Base-by-base conservation (phyloP, 1,284 basidiomycete genomes). In the Hypsizygus ulmarius region DNA sequence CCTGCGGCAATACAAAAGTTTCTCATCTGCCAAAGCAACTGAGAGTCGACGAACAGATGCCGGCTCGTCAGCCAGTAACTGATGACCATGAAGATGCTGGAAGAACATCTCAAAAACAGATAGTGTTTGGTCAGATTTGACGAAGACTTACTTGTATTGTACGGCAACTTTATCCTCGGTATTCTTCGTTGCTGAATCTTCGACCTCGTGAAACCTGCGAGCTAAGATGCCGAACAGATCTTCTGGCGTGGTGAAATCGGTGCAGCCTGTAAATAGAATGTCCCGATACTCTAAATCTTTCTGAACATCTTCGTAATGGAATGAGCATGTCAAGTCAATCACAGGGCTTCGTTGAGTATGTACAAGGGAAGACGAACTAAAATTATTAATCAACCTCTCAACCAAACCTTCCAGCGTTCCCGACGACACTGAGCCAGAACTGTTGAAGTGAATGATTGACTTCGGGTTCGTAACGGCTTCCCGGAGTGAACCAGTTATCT, bases 321-420 rank as follows among this genome's bases (percentile, higher is more conserved):
- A 12, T 53, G 10, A 40, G 33, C 4, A 28, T 1, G 19, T 7
- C n/a, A 7, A 15, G 11, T 34, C 11, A 28, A n/a, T 10, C 8
- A 2, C n/a, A 18, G 32, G 11, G 19, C 10, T 25, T 25, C 7
- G 7, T 25, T 25, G 21, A 25, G n/a, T 10, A 16, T 14, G 19
- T 39, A 44, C 12, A 12, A 21, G 29, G 35, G 12, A 15, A 8
- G 25, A 56, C 65, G 59, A 47, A 67, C 65, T 63, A 43, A 64
- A 67, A 43, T 66, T 59, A 14, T 56, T 60, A 39, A 72, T 64
- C 37, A 74, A 53, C 28, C 64, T 62, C 15, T 71, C 65, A 2
- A 75, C 59, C 18, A 75, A 53, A 11, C 69, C 73, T 51, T 71
- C 64, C 40, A 76, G 50, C 14, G 70, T 73, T 5, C 68, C 73